phyloP scores from a whole-genome alignment of 2,329 filamentous ascomycete genomes.

The Exophiala xenobiotica region DNA sequence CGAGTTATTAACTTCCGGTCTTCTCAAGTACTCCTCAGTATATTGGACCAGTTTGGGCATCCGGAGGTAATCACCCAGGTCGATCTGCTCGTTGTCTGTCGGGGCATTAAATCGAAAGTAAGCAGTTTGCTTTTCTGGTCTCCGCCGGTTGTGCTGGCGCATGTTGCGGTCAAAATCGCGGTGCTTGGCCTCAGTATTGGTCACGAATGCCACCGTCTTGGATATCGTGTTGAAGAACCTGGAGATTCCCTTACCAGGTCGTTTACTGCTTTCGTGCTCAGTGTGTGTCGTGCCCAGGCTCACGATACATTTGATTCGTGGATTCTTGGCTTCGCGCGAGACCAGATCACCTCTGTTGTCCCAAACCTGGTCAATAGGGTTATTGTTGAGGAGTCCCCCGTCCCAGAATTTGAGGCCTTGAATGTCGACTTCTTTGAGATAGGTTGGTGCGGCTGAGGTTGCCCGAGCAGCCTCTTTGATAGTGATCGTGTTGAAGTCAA shows the following conservation, averaged over 20 bases:
- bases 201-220: slow-evolving; percentile 21
- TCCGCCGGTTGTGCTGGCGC: slow-evolving; percentile 17
- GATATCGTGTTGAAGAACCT: slow-evolving; percentile 20
- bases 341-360: slow-evolving; percentile 21
- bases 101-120: slow-evolving; percentile 24
- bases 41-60: slow-evolving; percentile 16
- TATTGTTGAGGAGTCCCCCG: slow-evolving; percentile 28
- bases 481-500: slow-evolving; percentile 19
- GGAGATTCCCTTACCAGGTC: background rate
- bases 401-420: slow-evolving; percentile 24
- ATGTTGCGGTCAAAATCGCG: slow-evolving; percentile 27
- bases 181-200: slow-evolving; percentile 28
- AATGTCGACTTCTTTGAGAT: slow-evolving; percentile 22
- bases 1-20: slow-evolving; percentile 8
- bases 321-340: slow-evolving; percentile 3
- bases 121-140: slow-evolving; percentile 3
- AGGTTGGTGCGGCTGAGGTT: slow-evolving; percentile 25
- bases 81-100: slow-evolving; percentile 13
- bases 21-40: slow-evolving; percentile 21
- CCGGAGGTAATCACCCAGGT: slow-evolving; percentile 20
- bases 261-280: slow-evolving; percentile 12
- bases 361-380: slow-evolving; percentile 26
- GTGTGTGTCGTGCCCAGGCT: slow-evolving; percentile 23
- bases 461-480: slow-evolving; percentile 25
- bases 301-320: slow-evolving; percentile 16